Evolutionary conservation across 139 green algal genomes (phyloP).

Genomic region (Eudorina sp.): DNA sequence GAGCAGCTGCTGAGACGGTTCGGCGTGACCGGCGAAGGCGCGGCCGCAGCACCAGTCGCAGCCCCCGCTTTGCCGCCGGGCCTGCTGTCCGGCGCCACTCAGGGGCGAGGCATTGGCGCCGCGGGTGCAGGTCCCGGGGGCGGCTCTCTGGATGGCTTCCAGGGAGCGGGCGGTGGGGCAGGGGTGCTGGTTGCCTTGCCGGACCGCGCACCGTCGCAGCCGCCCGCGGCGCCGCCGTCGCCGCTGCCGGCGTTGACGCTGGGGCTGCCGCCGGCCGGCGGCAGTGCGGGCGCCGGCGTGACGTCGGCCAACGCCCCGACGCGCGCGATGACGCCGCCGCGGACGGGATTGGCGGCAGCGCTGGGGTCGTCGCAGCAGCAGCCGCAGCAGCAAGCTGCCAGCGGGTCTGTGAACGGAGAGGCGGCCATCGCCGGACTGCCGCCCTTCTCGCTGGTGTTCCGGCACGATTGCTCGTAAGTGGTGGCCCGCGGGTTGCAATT

Average conservation of each 20-base stretch:
- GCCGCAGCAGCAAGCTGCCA: background rate
- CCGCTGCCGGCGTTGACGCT: background rate
- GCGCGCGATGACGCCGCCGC: background rate
- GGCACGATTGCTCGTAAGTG: constrained; percentile 38
- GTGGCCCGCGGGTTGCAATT: background rate
- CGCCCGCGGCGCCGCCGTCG: background rate
- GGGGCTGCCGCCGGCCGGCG: background rate
- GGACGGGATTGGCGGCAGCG: background rate
- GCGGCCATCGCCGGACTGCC: background rate
- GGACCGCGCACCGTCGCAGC: background rate
- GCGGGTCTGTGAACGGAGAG: background rate
- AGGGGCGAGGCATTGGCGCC: background rate
- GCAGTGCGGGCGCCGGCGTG: background rate
- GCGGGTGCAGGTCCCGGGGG: background rate
- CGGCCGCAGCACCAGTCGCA: background rate
- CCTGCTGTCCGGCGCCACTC: background rate
- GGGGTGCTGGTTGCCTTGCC: background rate
- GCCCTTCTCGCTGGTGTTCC: background rate
- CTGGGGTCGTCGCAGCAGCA: background rate
- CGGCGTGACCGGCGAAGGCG: background rate
- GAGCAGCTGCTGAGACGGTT: background rate
- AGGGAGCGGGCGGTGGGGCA: background rate
- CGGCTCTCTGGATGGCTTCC: background rate
- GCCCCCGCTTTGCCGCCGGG: background rate
- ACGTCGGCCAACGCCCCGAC: no score